These are phyloP conservation scores for Sclerotinia minor DNA, from an alignment of 2,329 filamentous ascomycete genomes.

Conservation along the genomic window DNA sequence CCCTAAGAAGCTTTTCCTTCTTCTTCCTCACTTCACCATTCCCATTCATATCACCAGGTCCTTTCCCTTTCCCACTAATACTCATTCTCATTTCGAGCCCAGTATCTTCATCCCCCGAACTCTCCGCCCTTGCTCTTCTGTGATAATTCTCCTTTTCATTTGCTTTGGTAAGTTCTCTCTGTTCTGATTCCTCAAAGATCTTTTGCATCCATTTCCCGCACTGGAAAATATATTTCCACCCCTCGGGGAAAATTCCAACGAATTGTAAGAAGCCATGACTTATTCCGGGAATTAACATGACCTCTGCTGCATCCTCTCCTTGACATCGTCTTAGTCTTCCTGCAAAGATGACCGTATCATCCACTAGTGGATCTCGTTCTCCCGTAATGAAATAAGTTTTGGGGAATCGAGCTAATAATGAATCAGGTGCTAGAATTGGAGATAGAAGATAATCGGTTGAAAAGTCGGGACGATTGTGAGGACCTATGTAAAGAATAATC, in stretches of 20 bases:
- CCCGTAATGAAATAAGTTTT: slow-evolving; percentile 94
- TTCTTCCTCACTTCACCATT: slow-evolving; percentile 28
- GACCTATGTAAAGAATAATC: slow-evolving; percentile 96
- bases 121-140: slow-evolving; percentile 34
- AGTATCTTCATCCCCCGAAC: slow-evolving; percentile 69
- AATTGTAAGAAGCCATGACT: slow-evolving; percentile 95
- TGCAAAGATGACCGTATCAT: slow-evolving; percentile 96
- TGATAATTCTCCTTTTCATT: slow-evolving; percentile 27
- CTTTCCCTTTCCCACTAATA: slow-evolving; percentile 30
- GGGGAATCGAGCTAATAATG: slow-evolving; percentile 80
- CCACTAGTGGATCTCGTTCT: slow-evolving; percentile 90
- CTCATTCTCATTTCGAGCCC: slow-evolving; percentile 78
- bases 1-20: slow-evolving; percentile 43
- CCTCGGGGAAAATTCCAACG: slow-evolving; percentile 81
- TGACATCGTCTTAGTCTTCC: slow-evolving; percentile 81
- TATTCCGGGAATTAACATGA: slow-evolving; percentile 82
- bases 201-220: slow-evolving; percentile 81
- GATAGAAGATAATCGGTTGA: slow-evolving; percentile 86
- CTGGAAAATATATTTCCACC: slow-evolving; percentile 81
- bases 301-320: slow-evolving; percentile 75
- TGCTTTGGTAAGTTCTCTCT: slow-evolving; percentile 42
- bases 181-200: slow-evolving; percentile 60
- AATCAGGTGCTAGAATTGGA: slow-evolving; percentile 84
- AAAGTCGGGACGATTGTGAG: slow-evolving; percentile 91
- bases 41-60: slow-evolving; percentile 15